A percentile compares a stretch with the other conserved stretches of the same genome.
phyloP scores from a whole-genome alignment of 2,329 filamentous ascomycete genomes.

The Fusarium sp. region DNA sequence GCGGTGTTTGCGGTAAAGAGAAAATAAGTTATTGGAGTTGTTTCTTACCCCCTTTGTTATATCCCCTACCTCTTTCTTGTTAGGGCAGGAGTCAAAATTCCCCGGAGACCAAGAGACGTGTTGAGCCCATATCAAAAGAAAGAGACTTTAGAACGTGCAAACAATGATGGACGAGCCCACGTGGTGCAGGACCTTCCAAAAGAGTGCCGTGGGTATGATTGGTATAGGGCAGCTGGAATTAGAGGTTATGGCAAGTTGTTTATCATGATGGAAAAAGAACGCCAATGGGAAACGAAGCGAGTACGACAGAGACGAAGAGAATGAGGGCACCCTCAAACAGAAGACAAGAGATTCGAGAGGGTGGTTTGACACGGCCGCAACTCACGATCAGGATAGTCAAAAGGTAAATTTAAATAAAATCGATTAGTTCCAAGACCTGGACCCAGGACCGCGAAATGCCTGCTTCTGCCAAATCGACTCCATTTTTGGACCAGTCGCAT shows the following conservation, averaged over 20 bases:
- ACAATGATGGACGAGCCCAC: slow-evolving; percentile 47
- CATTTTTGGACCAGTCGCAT: too few species aligned
- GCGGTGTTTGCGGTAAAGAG: slow-evolving; percentile 17
- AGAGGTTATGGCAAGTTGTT: slow-evolving; percentile 6
- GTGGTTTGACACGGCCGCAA: slow-evolving; percentile 12
- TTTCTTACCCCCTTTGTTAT: slow-evolving; percentile 45
- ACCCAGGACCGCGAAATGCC: background rate
- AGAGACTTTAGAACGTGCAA: slow-evolving; percentile 49
- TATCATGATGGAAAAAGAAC: slow-evolving; percentile 8
- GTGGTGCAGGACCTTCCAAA: slow-evolving; percentile 39
- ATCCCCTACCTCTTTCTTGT: slow-evolving; percentile 46
- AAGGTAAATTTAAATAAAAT: slow-evolving; percentile 33
- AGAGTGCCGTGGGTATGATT: slow-evolving; percentile 47
- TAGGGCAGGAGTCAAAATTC: slow-evolving; percentile 48
- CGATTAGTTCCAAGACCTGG: slow-evolving; percentile 17
- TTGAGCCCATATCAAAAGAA: slow-evolving; percentile 48
- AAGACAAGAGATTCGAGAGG: slow-evolving; percentile 17
- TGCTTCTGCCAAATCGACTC: background rate
- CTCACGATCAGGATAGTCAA: slow-evolving; percentile 16
- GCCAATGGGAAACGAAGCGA: background rate
- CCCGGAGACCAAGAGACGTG: slow-evolving; percentile 46
- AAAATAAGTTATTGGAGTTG: slow-evolving; percentile 45
- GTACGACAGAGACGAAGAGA: slow-evolving; percentile 4
- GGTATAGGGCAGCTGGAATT: slow-evolving; percentile 30
- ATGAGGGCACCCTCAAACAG: slow-evolving; percentile 13